phyloP scores from a whole-genome alignment of 2,329 filamentous ascomycete genomes.

The Orbilia oligospora region DNA sequence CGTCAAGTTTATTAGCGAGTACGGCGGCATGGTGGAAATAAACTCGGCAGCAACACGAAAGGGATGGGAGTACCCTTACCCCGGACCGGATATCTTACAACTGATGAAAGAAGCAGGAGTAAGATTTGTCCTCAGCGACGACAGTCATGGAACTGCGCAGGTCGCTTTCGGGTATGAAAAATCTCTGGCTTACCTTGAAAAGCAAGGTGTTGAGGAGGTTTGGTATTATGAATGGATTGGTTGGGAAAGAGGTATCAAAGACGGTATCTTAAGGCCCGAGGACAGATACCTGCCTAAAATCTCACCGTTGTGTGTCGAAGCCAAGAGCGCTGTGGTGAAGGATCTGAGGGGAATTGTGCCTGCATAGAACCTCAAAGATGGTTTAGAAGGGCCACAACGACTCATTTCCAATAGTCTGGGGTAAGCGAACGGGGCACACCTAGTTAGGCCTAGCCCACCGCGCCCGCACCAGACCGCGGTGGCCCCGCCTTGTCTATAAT shows the following conservation, averaged over 20 bases:
- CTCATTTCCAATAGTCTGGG: background rate
- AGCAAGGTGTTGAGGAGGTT: conserved; percentile 76
- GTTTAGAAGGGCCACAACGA: background rate
- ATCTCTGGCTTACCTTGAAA: conserved; percentile 79
- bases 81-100: conserved; percentile 81
- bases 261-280: conserved; percentile 30
- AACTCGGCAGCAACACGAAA: conserved; percentile 91
- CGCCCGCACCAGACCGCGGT: too few species aligned
- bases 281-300: conserved; percentile 35
- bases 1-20: conserved; percentile 77
- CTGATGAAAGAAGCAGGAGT: conserved; percentile 76
- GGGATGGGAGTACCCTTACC: conserved; percentile 91
- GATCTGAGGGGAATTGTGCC: conserved; percentile 27
- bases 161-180: conserved; percentile 86
- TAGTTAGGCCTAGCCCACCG: background rate
- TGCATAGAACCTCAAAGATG: background rate
- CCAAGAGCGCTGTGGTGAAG: conserved; percentile 29
- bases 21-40: conserved; percentile 88
- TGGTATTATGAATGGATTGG: conserved; percentile 62
- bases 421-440: background rate
- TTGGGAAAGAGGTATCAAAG: conserved; percentile 9
- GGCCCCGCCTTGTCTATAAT: background rate
- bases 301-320: conserved; percentile 13
- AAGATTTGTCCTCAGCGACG: conserved; percentile 90
- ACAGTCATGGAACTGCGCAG: conserved; percentile 90